phyloP scores from a whole-genome alignment of 148 eudicot species.

The Fagopyrum tataricum region DNA sequence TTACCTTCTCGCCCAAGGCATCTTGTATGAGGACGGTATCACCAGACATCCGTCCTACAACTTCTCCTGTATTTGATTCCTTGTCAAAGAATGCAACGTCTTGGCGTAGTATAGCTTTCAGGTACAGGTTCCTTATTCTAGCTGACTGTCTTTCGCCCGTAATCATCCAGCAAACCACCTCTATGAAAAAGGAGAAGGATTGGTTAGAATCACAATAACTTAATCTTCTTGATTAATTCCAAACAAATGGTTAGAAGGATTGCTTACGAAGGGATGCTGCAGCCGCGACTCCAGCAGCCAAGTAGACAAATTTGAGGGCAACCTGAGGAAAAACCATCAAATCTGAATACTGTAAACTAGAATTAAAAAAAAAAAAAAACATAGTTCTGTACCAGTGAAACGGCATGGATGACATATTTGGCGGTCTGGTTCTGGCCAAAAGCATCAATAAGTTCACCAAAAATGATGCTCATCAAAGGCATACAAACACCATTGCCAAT shows the following conservation, averaged over 20 bases:
- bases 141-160: slow-evolving; percentile 38
- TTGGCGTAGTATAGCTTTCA: slow-evolving; percentile 31
- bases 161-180: slow-evolving; percentile 35
- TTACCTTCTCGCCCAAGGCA: slow-evolving; percentile 38
- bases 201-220: not conserved
- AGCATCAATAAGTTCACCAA: slow-evolving; percentile 17
- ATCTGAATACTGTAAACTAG: not conserved
- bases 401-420: not conserved
- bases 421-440: slow-evolving; percentile 16
- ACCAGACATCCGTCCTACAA: slow-evolving; percentile 28
- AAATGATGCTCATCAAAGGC: slow-evolving; percentile 20
- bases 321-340: slow-evolving; percentile 15
- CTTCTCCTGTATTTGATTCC: slow-evolving; percentile 27
- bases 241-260: not conserved
- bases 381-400: slow-evolving; percentile 12
- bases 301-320: slow-evolving; percentile 27
- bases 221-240: not conserved
- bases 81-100: slow-evolving; percentile 32
- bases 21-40: slow-evolving; percentile 33
- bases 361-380: too few species aligned
- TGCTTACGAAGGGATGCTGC: slow-evolving; percentile 36
- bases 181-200: slow-evolving; percentile 4
- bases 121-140: slow-evolving; percentile 27
- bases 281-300: slow-evolving; percentile 28
- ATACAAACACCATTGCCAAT: slow-evolving; percentile 15